Percentiles rank a stretch among this genome's conserved stretches.
Conservation (phyloP, 306 rosid genomes). For the Begonia peltatifolia region DNA sequence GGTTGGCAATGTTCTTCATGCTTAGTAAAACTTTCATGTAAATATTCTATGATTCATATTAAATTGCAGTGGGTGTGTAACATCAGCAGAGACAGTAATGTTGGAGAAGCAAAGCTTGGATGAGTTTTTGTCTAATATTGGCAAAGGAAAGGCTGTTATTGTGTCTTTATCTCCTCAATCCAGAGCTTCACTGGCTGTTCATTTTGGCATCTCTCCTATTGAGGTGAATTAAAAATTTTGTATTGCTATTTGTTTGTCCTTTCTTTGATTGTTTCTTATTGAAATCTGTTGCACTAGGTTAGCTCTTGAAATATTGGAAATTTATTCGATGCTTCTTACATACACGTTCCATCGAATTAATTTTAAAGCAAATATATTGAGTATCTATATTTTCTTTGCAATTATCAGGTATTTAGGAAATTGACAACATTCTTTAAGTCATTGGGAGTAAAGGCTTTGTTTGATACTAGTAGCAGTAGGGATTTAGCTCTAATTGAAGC, state of each 20-base stretch:
- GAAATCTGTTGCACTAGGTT: too few species aligned
- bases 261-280: conserved; percentile 1
- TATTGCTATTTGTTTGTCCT: not conserved
- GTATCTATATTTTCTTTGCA: too few species aligned
- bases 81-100: conserved; percentile 93
- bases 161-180: conserved; percentile 90
- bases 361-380: too few species aligned
- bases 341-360: too few species aligned
- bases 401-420: conserved; percentile 59
- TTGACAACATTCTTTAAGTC: conserved; percentile 73
- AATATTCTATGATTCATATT: conserved; percentile 7
- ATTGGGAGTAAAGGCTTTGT: conserved; percentile 75
- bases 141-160: conserved; percentile 50
- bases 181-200: conserved; percentile 80
- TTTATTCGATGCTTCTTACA: too few species aligned
- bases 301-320: too few species aligned
- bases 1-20: too few species aligned
- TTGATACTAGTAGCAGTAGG: conserved; percentile 87
- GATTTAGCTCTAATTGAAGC: conserved; percentile 76
- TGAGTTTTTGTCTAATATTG: conserved; percentile 60
- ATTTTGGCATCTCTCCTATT: conserved; percentile 73
- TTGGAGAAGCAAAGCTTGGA: conserved; percentile 95
- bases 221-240: conserved; percentile 31
- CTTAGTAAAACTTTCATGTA: too few species aligned
- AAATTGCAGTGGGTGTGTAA: conserved; percentile 77